Evolutionary conservation across 768 basidiomycete species (phyloP).

Genomic region (Clitopilus passeckerianus): DNA sequence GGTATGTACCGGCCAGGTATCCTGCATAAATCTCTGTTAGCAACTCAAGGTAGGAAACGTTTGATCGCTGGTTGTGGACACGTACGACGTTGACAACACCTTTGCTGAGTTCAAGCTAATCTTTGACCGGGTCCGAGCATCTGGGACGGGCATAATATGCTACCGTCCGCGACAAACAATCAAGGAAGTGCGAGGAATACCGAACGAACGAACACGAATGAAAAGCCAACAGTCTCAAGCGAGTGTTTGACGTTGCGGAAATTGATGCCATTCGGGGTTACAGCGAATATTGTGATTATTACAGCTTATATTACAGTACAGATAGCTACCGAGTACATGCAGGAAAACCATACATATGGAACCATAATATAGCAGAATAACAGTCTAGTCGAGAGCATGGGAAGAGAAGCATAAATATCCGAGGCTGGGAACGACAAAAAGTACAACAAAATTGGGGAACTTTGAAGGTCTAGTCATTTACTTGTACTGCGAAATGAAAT

Average conservation of each 20-base stretch:
- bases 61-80: conserved; percentile 7
- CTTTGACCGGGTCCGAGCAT: conserved; percentile 63
- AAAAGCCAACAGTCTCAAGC: neutral
- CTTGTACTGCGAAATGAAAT: conserved; percentile 42
- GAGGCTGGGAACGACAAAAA: neutral
- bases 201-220: neutral
- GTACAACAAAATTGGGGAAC: neutral
- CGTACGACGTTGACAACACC: conserved; percentile 52
- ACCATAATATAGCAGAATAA: conserved; percentile 6
- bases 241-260: neutral
- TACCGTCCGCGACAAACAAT: conserved; percentile 12
- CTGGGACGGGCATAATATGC: conserved; percentile 51
- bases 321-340: conserved; percentile 22
- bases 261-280: neutral
- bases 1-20: conserved; percentile 50
- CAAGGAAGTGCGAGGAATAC: conserved; percentile 2
- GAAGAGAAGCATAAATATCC: neutral
- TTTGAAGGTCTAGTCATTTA: conserved; percentile 7
- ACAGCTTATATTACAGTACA: conserved; percentile 3
- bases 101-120: conserved; percentile 55
- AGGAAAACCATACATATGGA: conserved; percentile 14
- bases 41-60: neutral
- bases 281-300: conserved; percentile 2
- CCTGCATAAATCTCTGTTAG: conserved; percentile 27
- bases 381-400: neutral